Conservation (phyloP, 2,329 filamentous ascomycete genomes). For the Epichloe coenophiala region DNA sequence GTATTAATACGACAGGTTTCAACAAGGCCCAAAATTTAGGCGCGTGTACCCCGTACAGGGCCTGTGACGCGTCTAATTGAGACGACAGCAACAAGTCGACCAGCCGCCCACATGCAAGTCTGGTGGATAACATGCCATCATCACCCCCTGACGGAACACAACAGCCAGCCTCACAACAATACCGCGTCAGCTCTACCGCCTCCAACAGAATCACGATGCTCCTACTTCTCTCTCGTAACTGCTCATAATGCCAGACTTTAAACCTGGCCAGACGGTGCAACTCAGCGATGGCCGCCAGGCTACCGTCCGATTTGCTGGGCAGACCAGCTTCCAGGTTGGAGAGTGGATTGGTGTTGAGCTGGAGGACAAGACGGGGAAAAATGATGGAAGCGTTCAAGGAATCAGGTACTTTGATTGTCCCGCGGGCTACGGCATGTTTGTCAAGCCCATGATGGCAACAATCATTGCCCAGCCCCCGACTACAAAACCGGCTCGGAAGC, state of each 20-base stretch:
- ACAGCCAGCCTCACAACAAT: neutral
- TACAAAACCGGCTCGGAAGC: slow-evolving; percentile 24
- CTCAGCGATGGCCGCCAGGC: slow-evolving; percentile 67
- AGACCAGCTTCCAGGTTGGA: slow-evolving; percentile 65
- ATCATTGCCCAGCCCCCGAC: slow-evolving; percentile 39
- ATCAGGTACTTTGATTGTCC: slow-evolving; percentile 79
- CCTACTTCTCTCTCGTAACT: slow-evolving; percentile 10
- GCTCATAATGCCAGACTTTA: slow-evolving; percentile 41
- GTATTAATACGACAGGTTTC: too few species aligned
- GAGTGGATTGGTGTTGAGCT: slow-evolving; percentile 88
- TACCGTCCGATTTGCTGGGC: slow-evolving; percentile 68
- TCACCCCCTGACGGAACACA: neutral
- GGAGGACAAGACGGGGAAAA: slow-evolving; percentile 71
- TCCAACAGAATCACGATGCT: slow-evolving; percentile 18
- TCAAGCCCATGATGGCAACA: slow-evolving; percentile 57
- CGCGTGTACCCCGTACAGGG: too few species aligned
- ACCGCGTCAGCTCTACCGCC: neutral
- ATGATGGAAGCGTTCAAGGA: slow-evolving; percentile 82
- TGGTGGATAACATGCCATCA: neutral
- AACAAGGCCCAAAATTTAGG: too few species aligned
- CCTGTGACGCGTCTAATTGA: too few species aligned
- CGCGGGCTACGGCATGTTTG: slow-evolving; percentile 70
- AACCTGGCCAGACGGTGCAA: slow-evolving; percentile 61
- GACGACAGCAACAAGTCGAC: neutral
- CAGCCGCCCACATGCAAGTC: neutral